Conservation (phyloP, 139 green algal genomes). For the Microglena sp. region DNA sequence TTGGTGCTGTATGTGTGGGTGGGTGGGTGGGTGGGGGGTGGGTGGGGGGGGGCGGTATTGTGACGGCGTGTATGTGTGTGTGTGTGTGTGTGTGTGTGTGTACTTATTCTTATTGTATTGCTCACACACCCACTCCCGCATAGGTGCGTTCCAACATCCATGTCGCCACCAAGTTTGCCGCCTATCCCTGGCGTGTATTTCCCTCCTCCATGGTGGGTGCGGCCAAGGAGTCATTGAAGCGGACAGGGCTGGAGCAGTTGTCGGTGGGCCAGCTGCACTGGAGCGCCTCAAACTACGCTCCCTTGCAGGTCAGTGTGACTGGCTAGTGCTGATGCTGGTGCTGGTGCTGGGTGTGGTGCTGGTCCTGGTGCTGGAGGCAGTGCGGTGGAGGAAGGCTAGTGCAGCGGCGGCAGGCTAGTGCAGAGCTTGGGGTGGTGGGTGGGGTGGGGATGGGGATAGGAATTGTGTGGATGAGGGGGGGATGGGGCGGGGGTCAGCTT, state of each 20-base stretch:
- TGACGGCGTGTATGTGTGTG: too few species aligned
- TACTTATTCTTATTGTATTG: background rate
- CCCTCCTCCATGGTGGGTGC: slow-evolving; percentile 33
- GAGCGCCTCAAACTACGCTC: slow-evolving; percentile 72
- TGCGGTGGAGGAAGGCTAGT: too few species aligned
- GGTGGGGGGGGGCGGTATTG: too few species aligned
- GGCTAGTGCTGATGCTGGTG: too few species aligned
- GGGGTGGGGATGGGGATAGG: too few species aligned
- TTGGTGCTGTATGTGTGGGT: slow-evolving; percentile 3
- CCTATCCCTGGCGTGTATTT: slow-evolving; percentile 68
- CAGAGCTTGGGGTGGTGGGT: too few species aligned
- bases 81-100: background rate
- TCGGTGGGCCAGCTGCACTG: slow-evolving; percentile 82
- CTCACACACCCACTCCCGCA: background rate
- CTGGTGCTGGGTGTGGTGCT: too few species aligned
- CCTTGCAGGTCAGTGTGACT: slow-evolving; percentile 48
- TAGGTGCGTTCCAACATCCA: slow-evolving; percentile 25
- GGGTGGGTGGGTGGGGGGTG: background rate
- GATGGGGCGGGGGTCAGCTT: slow-evolving; percentile 77
- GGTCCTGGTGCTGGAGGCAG: too few species aligned
- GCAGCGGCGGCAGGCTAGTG: too few species aligned
- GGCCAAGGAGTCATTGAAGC: slow-evolving; percentile 48
- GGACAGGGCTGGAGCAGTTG: slow-evolving; percentile 54
- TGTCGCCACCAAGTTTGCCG: slow-evolving; percentile 75
- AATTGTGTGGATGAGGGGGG: too few species aligned